Evolutionary conservation across 768 basidiomycete genomes (phyloP), one percentile per base, ranked within the genome.

Genomic region (Porphyrellus cyaneotinctus): DNA sequence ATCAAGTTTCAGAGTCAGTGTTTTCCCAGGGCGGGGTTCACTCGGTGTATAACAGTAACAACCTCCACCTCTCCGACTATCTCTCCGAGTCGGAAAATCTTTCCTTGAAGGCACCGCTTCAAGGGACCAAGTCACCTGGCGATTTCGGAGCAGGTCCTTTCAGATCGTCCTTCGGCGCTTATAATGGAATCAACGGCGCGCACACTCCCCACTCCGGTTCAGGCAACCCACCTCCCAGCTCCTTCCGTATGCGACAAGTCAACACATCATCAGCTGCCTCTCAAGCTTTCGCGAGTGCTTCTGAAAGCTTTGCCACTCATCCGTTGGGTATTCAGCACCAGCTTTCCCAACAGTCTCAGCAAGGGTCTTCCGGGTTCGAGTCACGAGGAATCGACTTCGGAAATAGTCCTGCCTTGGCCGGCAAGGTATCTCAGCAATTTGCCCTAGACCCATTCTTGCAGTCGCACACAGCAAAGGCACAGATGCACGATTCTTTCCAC

Each of bases 11-110:
- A 14, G 68, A 69, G 48, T 59, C 69, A 18, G 50, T 60, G 36
- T 74, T 66, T 55, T 52, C 57, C 35, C 74, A 67, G 47, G 61
- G 59, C 54, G 70, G 64, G 51, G 56, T 56, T 49, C 75, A 70
- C 14, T 60, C 73, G 52, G 56, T 76, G 73, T 76, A 76, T 62
- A 76, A 76, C 63, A 60, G 52, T 61, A 60, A 52, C 62, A 68
- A 59, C 47, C 58, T 59, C 47, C 67, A 67, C 52, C 51, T 65
- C 38, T 52, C 73, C 30, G 75, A 75, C 49, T 73, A 66, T 54
- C 53, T 65, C 35, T 57, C 69, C 43, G 65, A 74, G 57, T 53
- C 72, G 24, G 58, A 71, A 31, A 62, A 60, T 60, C 63, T 64
- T 30, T 64, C 69, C 24, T 51, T 69, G 60, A 72, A 72, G 62